Base-by-base conservation (phyloP, 139 green algal species). In the Chlorella sorokiniana region DNA sequence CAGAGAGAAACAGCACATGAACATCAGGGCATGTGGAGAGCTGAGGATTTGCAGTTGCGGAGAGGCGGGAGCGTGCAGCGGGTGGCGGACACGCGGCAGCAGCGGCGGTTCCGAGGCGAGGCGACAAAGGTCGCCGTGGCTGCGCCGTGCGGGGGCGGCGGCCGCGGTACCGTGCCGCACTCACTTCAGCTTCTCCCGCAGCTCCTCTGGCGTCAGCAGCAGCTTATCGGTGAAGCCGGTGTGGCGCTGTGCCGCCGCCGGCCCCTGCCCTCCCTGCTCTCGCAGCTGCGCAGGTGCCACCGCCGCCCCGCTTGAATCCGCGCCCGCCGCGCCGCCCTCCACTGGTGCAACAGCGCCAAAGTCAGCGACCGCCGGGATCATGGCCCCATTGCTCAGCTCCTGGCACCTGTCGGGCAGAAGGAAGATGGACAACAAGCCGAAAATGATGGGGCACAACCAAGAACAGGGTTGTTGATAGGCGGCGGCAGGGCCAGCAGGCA, bases 311-410 rank as follows among this genome's bases (percentile, higher is more conserved):
- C 69, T 51, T 75, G 51, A 31, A 56, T 3, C 41, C 31, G 27
- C 62, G 3, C 4, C 74, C 69, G 33, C 69, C 52, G 68, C 29
- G 31, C 14, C 41, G 38, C 44, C 85, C 54, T 33, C 56, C 37
- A 42, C 74, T 87, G 83, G 78, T 81, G 81, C 79, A 52, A 38
- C 38, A 5, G 25, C 72, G 23, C 79, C 85, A 48, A 91, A 88
- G 81, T 95, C 94, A 31, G 90, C 76, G 23, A 98, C 93, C 1
- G 70, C 95, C 0, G 93, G 91, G 18, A 97, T 91, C 93, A 97
- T 95, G 45, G 83, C 87, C 0, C 95, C 95, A 78, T 98, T 91
- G 80, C 84, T 92, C 37, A 98, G 86, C 31, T 83, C 86, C 65
- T 91, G 85, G 86, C 95, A 98, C n/a, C 95, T 89, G 70, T 38